These are phyloP conservation scores for Coccinonectria pachysandricola DNA, from an alignment of 2,329 filamentous ascomycete species.

Conservation along the genomic window DNA sequence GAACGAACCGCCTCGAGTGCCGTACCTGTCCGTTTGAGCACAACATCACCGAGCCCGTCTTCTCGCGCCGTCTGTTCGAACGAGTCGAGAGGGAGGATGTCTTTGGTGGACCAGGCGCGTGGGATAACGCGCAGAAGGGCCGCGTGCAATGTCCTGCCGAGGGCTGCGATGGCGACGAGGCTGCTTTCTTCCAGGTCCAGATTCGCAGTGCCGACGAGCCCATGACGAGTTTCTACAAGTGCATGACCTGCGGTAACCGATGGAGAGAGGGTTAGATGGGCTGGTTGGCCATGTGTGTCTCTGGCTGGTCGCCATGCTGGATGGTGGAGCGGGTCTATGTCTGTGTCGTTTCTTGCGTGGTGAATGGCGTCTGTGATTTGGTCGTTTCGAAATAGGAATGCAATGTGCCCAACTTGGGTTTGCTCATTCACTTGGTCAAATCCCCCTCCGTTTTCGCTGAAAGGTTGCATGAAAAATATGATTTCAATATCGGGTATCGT, in stretches of 20 bases:
- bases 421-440: too few species aligned
- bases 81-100: conserved; percentile 83
- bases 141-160: conserved; percentile 73
- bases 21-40: conserved; percentile 92
- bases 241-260: conserved; percentile 54
- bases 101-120: conserved; percentile 77
- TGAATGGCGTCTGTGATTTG: too few species aligned
- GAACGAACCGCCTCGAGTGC: conserved; percentile 81
- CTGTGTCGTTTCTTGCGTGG: too few species aligned
- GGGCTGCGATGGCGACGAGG: conserved; percentile 69
- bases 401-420: too few species aligned
- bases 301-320: too few species aligned
- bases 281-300: conserved; percentile 3
- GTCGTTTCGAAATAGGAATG: too few species aligned
- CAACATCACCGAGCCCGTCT: conserved; percentile 67
- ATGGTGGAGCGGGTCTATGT: too few species aligned
- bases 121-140: conserved; percentile 84
- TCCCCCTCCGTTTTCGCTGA: too few species aligned
- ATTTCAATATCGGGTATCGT: too few species aligned
- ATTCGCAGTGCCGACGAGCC: conserved; percentile 97
- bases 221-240: conserved; percentile 94
- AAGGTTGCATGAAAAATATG: too few species aligned
- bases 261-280: conserved; percentile 54
- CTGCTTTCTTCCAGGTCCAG: conserved; percentile 94
- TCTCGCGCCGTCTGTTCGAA: conserved; percentile 73